Conservation (phyloP, 768 basidiomycete species). For the Mycena filopes region DNA sequence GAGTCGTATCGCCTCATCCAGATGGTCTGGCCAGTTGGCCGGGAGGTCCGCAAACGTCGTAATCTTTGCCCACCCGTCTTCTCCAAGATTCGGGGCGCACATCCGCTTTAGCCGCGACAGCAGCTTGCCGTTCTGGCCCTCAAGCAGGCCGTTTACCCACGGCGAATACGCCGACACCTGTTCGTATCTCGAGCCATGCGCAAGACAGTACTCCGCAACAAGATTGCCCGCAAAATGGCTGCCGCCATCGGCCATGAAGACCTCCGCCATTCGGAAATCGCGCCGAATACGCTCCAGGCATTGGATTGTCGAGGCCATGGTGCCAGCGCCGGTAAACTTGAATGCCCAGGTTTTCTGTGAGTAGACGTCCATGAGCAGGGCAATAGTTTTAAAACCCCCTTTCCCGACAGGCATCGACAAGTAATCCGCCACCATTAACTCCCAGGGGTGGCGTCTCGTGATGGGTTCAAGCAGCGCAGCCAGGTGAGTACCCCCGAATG, state of each 20-base stretch:
- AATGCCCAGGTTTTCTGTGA: constrained; percentile 22
- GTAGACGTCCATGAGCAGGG: constrained; percentile 17
- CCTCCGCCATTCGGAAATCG: constrained; percentile 22
- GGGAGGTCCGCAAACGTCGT: constrained; percentile 25
- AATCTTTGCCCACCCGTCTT: constrained; percentile 24
- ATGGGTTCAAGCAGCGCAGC: constrained; percentile 16
- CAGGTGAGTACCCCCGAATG: constrained; percentile 15
- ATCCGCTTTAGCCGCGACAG: constrained; percentile 32
- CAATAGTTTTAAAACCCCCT: constrained; percentile 21
- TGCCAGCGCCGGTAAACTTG: constrained; percentile 11
- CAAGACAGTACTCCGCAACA: not conserved
- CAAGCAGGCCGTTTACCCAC: constrained; percentile 45
- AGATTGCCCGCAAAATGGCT: not conserved
- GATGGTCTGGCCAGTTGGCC: constrained; percentile 38
- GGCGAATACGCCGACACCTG: constrained; percentile 37
- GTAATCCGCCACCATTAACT: constrained; percentile 21
- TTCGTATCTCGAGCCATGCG: not conserved
- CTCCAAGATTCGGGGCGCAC: constrained; percentile 36
- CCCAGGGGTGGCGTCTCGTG: constrained; percentile 20
- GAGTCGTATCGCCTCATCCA: constrained; percentile 32
- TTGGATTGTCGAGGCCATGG: constrained; percentile 7
- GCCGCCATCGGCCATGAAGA: constrained; percentile 22
- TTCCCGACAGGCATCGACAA: constrained; percentile 25
- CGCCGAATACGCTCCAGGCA: constrained; percentile 14
- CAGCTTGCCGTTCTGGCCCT: constrained; percentile 39